Conservation (phyloP, 208 protist genomes). For the Crithidia mellificae region DNA sequence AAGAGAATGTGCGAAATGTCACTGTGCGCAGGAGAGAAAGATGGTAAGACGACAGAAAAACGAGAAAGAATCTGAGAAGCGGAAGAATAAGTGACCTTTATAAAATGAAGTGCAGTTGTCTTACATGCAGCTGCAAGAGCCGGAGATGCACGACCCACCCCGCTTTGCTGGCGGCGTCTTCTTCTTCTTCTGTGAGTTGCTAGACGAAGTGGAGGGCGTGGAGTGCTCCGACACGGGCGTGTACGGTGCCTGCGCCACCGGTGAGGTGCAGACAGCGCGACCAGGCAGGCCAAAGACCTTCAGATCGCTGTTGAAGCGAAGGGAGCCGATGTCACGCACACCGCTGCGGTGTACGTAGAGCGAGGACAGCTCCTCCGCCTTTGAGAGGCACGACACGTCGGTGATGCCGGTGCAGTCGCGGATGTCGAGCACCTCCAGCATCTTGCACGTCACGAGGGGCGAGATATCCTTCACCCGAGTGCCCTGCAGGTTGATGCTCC, state of each 20-base stretch:
- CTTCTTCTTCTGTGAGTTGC: slow-evolving; percentile 5
- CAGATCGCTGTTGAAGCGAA: slow-evolving; percentile 8
- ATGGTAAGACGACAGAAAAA: too few species aligned
- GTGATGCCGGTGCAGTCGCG: slow-evolving; percentile 19
- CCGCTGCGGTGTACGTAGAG: slow-evolving; percentile 15
- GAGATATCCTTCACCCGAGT: slow-evolving; percentile 4
- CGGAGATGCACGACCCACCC: slow-evolving; percentile 1
- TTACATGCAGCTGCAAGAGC: slow-evolving; percentile 18
- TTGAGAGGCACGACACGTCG: slow-evolving; percentile 9
- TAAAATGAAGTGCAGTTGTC: too few species aligned
- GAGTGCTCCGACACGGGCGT: neutral
- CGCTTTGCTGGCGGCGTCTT: slow-evolving; percentile 10
- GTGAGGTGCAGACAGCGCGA: neutral
- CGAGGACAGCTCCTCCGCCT: neutral
- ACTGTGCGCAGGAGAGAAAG: too few species aligned
- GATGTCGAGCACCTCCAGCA: slow-evolving; percentile 13
- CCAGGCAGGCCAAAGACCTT: slow-evolving; percentile 7
- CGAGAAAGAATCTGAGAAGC: too few species aligned
- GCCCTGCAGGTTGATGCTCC: slow-evolving; percentile 2
- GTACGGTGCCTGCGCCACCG: neutral
- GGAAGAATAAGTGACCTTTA: too few species aligned
- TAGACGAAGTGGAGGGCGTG: neutral
- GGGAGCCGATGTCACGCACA: slow-evolving; percentile 2
- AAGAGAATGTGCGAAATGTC: too few species aligned
- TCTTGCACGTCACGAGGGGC: slow-evolving; percentile 5